Evolutionary conservation across 1,284 basidiomycete species (phyloP).

Genomic region (Rhodotorula sp.): DNA sequence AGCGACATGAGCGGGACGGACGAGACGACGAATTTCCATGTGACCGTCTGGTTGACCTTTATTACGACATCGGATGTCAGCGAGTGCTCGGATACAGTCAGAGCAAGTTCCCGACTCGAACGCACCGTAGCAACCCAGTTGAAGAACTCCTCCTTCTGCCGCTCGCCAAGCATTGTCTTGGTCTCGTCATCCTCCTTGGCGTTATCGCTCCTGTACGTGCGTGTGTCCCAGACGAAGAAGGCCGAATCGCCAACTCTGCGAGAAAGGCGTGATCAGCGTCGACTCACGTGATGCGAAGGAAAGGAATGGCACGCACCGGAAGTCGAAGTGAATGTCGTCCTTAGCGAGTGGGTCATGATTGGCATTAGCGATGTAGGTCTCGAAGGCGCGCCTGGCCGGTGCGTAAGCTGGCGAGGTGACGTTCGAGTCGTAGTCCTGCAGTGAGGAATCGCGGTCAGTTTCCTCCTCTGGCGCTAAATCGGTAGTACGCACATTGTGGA

Average conservation of each 20-base stretch:
- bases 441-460: too few relatives aligned
- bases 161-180: slow-evolving; percentile 68
- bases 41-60: slow-evolving; percentile 67
- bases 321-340: slow-evolving; percentile 50
- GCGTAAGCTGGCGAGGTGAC: slow-evolving; percentile 59
- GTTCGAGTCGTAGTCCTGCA: slow-evolving; percentile 58
- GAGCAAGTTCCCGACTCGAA: background rate
- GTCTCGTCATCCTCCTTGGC: slow-evolving; percentile 47
- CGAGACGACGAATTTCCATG: slow-evolving; percentile 76
- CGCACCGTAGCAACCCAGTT: slow-evolving; percentile 63
- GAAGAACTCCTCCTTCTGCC: slow-evolving; percentile 63
- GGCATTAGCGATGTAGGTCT: slow-evolving; percentile 63
- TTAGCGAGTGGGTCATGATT: slow-evolving; percentile 59
- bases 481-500: slow-evolving; percentile 51
- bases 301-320: slow-evolving; percentile 43
- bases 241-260: slow-evolving; percentile 59
- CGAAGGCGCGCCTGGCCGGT: slow-evolving; percentile 64
- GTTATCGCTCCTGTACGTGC: slow-evolving; percentile 60
- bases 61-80: background rate
- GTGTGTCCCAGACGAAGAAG: slow-evolving; percentile 77
- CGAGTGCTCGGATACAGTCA: background rate
- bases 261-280: background rate
- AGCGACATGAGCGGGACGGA: slow-evolving; percentile 75
- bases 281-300: too few relatives aligned
- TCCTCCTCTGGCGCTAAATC: background rate